These are phyloP conservation scores for Irpex sp. DNA, from an alignment of 1,284 basidiomycete genomes.

Conservation along the genomic window DNA sequence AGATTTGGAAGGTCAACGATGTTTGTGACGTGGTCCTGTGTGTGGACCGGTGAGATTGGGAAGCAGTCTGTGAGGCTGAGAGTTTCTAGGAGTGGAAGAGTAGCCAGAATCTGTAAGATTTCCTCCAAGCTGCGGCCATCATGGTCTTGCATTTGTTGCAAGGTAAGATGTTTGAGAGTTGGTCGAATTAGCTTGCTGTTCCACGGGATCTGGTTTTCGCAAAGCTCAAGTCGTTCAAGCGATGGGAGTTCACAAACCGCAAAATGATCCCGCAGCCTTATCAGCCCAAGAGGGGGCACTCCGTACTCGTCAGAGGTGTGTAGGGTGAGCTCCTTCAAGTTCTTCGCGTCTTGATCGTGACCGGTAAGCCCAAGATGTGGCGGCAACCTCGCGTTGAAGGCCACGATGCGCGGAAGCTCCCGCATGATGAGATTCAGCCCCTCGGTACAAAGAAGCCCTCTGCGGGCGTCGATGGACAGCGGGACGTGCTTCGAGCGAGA, in stretches of 20 bases:
- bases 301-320: background rate
- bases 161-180: background rate
- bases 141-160: background rate
- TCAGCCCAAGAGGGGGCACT: background rate
- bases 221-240: background rate
- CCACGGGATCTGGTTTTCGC: background rate
- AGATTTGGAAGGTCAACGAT: background rate
- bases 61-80: background rate
- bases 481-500: conserved; percentile 2
- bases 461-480: background rate
- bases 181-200: background rate
- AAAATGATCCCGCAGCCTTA: background rate
- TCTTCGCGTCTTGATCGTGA: background rate
- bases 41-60: background rate
- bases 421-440: background rate
- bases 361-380: background rate
- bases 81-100: background rate
- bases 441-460: background rate
- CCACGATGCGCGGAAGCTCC: background rate
- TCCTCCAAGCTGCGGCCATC: background rate
- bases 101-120: background rate
- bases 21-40: background rate
- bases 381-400: background rate
- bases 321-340: background rate
- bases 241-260: background rate